Evolutionary conservation across 2,329 filamentous ascomycete species (phyloP), one percentile per base, ranked within the genome.

Genomic region (Fusarium abutilonis): DNA sequence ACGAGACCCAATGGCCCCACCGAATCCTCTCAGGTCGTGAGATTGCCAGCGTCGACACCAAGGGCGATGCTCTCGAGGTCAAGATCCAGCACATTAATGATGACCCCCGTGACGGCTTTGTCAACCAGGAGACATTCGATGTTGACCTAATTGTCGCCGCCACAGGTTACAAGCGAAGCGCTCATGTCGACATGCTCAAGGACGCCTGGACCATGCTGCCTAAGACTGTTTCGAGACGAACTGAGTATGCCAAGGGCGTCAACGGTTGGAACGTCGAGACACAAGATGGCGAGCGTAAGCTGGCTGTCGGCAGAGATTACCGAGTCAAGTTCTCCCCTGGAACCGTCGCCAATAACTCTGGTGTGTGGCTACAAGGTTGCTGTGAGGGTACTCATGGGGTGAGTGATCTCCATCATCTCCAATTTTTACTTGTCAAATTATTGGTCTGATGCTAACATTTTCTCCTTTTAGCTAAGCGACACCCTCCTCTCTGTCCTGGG

Each of bases 301-400:
- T 92, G 78, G 81, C 82, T 14, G 90, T 97, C 2, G 82, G 82
- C 29, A 85, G 94, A 49, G 86, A 97, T 74, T 98, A 98, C 76
- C 83, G 83, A 47, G 86, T 97, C 44, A 79, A 88, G 56, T 92
- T 96, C 73, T 82, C 85, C 44, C 79, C 84, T 2, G 88, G 85
- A 28, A 82, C 84, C 43, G 89, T 98, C 31, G 83, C 86, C n/a
- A 73, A 82, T 0, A 86, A 88, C 40, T 89, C 92, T 13, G 93
- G 93, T 4, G 82, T 98, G 56, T 98, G 91, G 89, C 81, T 98
- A 69, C 95, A 98, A 75, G 94, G 94, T 29, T 97, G 93, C 79
- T 96, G 93, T 74, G 93, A 98, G 80, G 87, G 83, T 60, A 96
- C 93, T 31, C 94, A 98, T 76, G 94, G 94, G 57, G 90, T 94